Base-by-base conservation (phyloP, 192 early-diverging fungal genomes). In the Dissophora ornata region DNA sequence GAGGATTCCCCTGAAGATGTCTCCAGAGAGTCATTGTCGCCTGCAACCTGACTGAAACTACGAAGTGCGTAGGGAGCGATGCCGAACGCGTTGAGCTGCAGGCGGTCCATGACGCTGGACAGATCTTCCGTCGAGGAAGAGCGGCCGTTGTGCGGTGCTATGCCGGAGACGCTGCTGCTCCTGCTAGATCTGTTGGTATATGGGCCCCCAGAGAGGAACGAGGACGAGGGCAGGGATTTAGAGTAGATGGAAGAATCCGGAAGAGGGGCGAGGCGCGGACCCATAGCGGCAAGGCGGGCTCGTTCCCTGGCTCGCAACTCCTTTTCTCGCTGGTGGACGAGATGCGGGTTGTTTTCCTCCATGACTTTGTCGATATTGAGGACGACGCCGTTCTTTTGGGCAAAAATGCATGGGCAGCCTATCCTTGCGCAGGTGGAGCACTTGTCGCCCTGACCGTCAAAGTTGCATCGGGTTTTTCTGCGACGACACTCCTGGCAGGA, bases 401-500 rank as follows among this genome's bases (percentile, higher is more conserved):
- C 51, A 50, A 71, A 71, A 28, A 71, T 57, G 30, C 69, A 71
- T 26, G 69, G 26, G 11, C 60, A 63, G 19, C 69, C 69, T 22
- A 71, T 71, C 46, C 69, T 55, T 4, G 69, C 60, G 25, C 69
- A 71, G 16, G 69, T 71, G 13, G 69, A 71, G 47, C 69, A 71
- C 44, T 71, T 71, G 42, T 71, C 69, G 16, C 53, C 36, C 47
- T 71, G 69, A 11, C 69, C 69, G 22, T 71, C 69, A 63, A 56
- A 63, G 61, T 71, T 71, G 54, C 69, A 71, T 10, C 69, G 51
- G 26, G 69, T 71, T 47, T 71, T 71, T n/a, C 69, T 44, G 3
- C 69, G 53, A 12, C 69, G 69, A 42, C 69, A 71, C 26, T 71
- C 69, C 24, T 71, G 69, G 29, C 69, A 71, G n/a, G 69, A 71